Percentiles rank a stretch among this genome's conserved stretches.
Conservation (phyloP, 2,329 filamentous ascomycete genomes). For the Leptographium flavum region DNA sequence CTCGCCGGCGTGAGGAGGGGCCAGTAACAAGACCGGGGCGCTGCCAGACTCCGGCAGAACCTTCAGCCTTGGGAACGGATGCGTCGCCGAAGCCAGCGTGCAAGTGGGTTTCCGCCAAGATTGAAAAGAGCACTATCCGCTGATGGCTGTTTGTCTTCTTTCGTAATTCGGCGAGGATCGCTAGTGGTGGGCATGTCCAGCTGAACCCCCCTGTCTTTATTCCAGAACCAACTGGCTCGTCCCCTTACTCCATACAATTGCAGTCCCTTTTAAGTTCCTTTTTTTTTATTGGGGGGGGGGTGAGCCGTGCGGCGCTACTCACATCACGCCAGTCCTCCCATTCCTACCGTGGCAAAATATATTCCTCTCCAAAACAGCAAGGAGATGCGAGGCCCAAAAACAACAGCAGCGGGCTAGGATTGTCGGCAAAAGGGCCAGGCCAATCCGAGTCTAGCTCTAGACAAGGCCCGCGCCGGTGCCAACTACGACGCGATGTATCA, state of each 20-base stretch:
- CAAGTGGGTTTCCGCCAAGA: not conserved
- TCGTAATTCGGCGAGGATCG: not conserved
- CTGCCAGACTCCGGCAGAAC: not conserved
- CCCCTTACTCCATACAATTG: not conserved
- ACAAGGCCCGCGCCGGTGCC: not conserved
- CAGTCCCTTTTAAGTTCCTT: not conserved
- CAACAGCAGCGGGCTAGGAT: no score
- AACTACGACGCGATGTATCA: not conserved
- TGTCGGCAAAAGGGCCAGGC: not conserved
- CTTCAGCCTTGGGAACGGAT: not conserved
- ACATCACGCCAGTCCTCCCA: no score
- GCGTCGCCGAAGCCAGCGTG: not conserved
- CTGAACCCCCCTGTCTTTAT: not conserved
- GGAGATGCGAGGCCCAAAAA: not conserved
- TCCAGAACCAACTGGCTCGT: no score
- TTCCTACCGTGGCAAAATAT: no score
- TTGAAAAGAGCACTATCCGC: not conserved
- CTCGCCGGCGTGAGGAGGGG: not conserved
- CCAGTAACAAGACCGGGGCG: not conserved
- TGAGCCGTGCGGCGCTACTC: no score
- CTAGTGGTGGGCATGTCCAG: not conserved
- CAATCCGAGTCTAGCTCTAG: not conserved
- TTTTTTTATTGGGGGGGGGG: no score
- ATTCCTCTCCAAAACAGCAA: no score
- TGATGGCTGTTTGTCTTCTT: no score